A percentile compares a stretch with the other conserved stretches of the same genome.
phyloP scores from a whole-genome alignment of 768 basidiomycete genomes.

The Pholiota microspora region DNA sequence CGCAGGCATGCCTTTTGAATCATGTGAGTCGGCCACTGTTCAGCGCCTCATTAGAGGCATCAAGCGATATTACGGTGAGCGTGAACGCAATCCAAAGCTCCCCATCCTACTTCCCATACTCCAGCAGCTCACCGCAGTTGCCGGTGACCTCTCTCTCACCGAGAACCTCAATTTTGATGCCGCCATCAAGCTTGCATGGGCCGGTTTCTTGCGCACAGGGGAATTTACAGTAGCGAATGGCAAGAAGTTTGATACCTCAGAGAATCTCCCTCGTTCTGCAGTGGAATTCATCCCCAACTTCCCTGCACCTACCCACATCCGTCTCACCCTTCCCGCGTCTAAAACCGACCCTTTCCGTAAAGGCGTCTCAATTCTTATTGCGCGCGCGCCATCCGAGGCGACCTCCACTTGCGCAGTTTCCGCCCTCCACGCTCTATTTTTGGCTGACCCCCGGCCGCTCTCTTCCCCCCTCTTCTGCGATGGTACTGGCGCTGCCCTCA shows the following conservation, averaged over 20 bases:
- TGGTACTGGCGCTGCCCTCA: conserved; percentile 8
- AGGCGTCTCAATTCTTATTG: conserved; percentile 11
- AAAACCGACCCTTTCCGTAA: conserved; percentile 35
- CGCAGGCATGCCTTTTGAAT: conserved; percentile 21
- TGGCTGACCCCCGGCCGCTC: too few relatives aligned
- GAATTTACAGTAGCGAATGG: neutral
- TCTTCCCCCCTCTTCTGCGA: conserved; percentile 14
- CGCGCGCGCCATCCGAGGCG: neutral
- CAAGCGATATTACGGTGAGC: conserved; percentile 27
- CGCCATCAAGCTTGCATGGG: conserved; percentile 18
- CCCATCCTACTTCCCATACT: too few relatives aligned
- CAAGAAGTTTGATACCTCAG: neutral
- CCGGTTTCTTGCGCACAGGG: conserved; percentile 17
- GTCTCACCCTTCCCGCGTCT: conserved; percentile 28
- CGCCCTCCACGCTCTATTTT: conserved; percentile 1
- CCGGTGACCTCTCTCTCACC: neutral
- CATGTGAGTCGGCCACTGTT: conserved; percentile 19
- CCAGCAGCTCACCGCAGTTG: conserved; percentile 19
- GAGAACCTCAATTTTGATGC: conserved; percentile 14
- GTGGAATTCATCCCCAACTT: conserved; percentile 24
- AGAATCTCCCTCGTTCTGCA: neutral
- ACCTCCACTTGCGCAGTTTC: conserved; percentile 8
- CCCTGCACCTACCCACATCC: conserved; percentile 19
- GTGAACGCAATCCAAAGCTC: neutral
- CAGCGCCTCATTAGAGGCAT: conserved; percentile 30